Base-by-base conservation (phyloP, 768 basidiomycete species). In the Ramaria rubella region DNA sequence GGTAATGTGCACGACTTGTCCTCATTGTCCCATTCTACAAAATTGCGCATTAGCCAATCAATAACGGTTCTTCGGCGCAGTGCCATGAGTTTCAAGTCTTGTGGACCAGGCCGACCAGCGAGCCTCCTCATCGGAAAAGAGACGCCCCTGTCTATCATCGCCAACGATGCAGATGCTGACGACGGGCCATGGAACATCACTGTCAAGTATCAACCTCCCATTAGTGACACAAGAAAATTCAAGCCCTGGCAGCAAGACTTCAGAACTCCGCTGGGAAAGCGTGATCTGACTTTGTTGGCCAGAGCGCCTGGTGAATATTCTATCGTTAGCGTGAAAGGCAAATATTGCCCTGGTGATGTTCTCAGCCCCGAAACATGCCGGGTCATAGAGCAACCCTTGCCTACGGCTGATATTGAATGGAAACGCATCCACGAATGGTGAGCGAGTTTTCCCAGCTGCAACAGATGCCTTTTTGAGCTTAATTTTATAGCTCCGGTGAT, bases 381-480 rank as follows among this genome's bases (percentile, higher is more conserved):
- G 56, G 89, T 94, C 2, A 70, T 86, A 27, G 83, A 92, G 67
- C 78, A 81, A 60, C 88, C 90, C 4, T 64, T 78, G 29, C 94
- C 94, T 2, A 82, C 81, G 3, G 89, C 91, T 23, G 86, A 94
- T 64, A 89, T 95, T 58, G 81, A 86, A 69, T 92, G 90, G 83
- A 88, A 85, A 63, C 85, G 85, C 49, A 87, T 94, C 58, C 90
- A 93, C 59, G 92, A 94, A 74, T 94, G 93, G 93, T 90, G 61
- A 62, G 74, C 67, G 19, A 11, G 23, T 36, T 4, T 33, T 12
- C 3, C 34, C 15, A 4, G 3, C 21, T n/a, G 9, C 21, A 14
- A 5, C 51, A 31, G 56, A 3, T 50, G 45, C 15, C 40, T 34
- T 17, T 29, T 21, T 29, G 48, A n/a, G 33, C 44, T 59, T 44